A percentile compares a stretch with the other conserved stretches of the same genome.
Conservation (phyloP, 257 asterid species). For the Osmanthus fragrans region DNA sequence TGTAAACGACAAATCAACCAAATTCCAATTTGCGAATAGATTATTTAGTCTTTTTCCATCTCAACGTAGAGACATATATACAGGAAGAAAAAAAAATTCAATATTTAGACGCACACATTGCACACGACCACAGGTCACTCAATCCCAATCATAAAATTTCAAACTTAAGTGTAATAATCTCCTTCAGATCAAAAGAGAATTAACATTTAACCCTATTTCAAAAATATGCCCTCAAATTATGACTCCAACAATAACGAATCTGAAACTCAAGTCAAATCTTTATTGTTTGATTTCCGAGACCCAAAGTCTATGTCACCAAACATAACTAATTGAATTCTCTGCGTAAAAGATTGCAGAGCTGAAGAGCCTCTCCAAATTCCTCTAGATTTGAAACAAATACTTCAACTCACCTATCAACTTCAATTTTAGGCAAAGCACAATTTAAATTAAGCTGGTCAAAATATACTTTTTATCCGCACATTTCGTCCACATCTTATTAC, state of each 20-base stretch:
- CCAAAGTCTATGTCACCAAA: neutral
- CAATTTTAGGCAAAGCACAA: neutral
- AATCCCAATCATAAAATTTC: neutral
- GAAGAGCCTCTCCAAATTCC: neutral
- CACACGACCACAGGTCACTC: neutral
- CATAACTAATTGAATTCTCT: neutral
- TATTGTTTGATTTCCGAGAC: neutral
- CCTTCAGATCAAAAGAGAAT: neutral
- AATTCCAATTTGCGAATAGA: neutral
- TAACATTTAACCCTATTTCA: neutral
- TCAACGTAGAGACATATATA: neutral
- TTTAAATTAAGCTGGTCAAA: too few species aligned
- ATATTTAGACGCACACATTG: neutral
- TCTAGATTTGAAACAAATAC: neutral
- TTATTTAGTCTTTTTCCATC: neutral
- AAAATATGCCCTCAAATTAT: neutral
- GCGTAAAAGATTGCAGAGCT: neutral
- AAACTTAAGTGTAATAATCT: neutral
- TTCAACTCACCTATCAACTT: neutral
- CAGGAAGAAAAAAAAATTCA: conserved; percentile 7
- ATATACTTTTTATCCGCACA: too few species aligned
- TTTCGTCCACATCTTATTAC: too few species aligned
- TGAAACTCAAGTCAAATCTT: conserved; percentile 2
- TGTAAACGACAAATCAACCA: conserved; percentile 3
- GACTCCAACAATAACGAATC: neutral